Base-by-base conservation (phyloP, 192 early-diverging fungal species). In the Funneliformis mosseae region DNA sequence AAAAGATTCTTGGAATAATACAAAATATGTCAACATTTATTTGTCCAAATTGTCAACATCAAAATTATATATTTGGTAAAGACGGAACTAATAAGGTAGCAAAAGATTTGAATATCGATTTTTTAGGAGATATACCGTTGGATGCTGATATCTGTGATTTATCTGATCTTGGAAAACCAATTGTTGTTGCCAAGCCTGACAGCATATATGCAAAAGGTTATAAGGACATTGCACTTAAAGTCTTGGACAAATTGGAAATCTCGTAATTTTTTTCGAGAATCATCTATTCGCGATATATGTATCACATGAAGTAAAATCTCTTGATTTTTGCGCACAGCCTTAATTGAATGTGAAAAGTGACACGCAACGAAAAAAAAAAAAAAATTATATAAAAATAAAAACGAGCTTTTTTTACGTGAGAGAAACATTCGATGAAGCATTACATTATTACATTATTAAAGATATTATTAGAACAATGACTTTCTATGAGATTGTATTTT, bases 1-100 rank as follows among this genome's bases (percentile, higher is more conserved):
- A 62, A 8, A 82, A 95, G 94, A 95, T 97, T 61, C 85, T 97
- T 9, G 96, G 96, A 10, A 66, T 96, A 18, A 91, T 97, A 1
- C 91, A 97, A 81, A 97, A 97, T 82, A 97, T 97, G 96, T 92
- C 90, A 25, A 83, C 90, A 8, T 96, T 91, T 79, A 83, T 89
- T 10, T 97, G 96, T 80, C 90, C 94, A 8, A 92, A 94, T 66
- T 97, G 96, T 81, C 85, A 88, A 7, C 92, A 95, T 83, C 83
- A 89, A 81, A 88, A 91, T 0, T 91, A 94, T 81, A 92, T 97
- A 74, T 97, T 97, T 85, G 96, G 94, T 8, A 84, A 88, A 39
- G 83, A 88, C 71, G 90, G 91, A 23, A 89, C 89, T 27, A 82
- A 81, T 41, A 68, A 86, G 39, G 89, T 87, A 42, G 91, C 94